Evolutionary conservation across 2,329 filamentous ascomycete genomes (phyloP), one percentile per base, ranked within the genome.

Genomic region (Fusarium lateritium): DNA sequence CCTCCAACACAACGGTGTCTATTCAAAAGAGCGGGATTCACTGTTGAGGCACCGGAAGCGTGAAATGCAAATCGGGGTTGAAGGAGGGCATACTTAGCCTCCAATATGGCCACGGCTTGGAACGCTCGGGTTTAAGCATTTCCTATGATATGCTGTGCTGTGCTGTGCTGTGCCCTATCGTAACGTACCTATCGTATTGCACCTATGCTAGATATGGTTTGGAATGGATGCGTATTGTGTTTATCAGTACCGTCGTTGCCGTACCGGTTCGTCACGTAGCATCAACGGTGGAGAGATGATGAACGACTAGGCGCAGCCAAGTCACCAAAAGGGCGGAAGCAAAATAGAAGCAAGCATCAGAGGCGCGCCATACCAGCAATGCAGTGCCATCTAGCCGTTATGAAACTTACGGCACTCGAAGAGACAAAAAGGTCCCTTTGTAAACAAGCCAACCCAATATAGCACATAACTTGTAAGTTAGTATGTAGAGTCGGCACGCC

Each of bases 21-120:
- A 7, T 40, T 59, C 67, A 70, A 70, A 70, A 70, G 67, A 70
- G 67, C 67, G 67, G 67, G 57, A 70, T 70, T 69, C 56, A 26
- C 40, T 33, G 14, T 42, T 22, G 21, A 47, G 31, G 55, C 61
- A 66, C 22, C 42, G 26, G 40, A 39, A 33, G 34, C 33, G 21
- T 40, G 59, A 54, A 47, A 56, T 63, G 47, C 52, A 67, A 44
- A 62, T 59, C 49, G 57, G 63, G 31, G 44, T 34, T 44, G n/a
- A 33, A 39, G 57, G 42, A 62, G 46, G 51, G 59, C 51, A 62
- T 56, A 26, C 36, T 39, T 44, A 31, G 46, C 55, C 33, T 47
- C 24, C 33, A 24, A 43, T 38, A 36, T 47, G 24, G 19, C 19
- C 19, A 19, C 19, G 19, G 19, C 19, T 19, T 19, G 19, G 19